Evolutionary conservation across 2,329 filamentous ascomycete species (phyloP).

Genomic region (Scytalidium sp.): DNA sequence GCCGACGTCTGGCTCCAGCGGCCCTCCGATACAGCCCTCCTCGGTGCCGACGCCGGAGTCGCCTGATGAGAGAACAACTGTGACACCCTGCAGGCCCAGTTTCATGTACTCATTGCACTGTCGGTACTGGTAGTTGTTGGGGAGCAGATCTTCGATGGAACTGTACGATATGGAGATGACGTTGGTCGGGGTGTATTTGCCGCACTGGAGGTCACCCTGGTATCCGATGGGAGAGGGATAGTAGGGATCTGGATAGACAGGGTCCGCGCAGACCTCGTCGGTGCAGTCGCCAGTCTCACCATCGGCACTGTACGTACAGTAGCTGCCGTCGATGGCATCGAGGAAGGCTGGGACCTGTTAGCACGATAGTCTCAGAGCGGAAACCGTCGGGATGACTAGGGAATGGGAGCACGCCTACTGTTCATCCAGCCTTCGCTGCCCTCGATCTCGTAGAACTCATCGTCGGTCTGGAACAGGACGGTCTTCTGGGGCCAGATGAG

Average conservation of each 20-base stretch:
- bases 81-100: slow-evolving; percentile 61
- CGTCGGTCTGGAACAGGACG: slow-evolving; percentile 42
- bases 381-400: background rate
- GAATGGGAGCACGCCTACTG: background rate
- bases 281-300: background rate
- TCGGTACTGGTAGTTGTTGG: slow-evolving; percentile 54
- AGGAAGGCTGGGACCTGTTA: background rate
- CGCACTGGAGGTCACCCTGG: slow-evolving; percentile 38
- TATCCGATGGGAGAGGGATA: slow-evolving; percentile 21
- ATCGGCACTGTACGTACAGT: slow-evolving; percentile 3
- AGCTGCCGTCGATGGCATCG: background rate
- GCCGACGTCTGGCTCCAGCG: background rate
- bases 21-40: background rate
- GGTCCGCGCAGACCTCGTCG: slow-evolving; percentile 3
- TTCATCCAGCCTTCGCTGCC: background rate
- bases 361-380: background rate
- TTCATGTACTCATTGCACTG: slow-evolving; percentile 63
- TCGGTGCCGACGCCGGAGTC: slow-evolving; percentile 32
- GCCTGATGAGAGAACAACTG: slow-evolving; percentile 58
- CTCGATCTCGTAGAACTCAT: slow-evolving; percentile 31
- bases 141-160: slow-evolving; percentile 62
- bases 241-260: slow-evolving; percentile 2
- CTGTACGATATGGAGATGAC: slow-evolving; percentile 57
- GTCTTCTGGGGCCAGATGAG: slow-evolving; percentile 44
- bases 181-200: slow-evolving; percentile 43